Conservation (phyloP, 352 stramenopile genomes). For the Pythium diclinum region DNA sequence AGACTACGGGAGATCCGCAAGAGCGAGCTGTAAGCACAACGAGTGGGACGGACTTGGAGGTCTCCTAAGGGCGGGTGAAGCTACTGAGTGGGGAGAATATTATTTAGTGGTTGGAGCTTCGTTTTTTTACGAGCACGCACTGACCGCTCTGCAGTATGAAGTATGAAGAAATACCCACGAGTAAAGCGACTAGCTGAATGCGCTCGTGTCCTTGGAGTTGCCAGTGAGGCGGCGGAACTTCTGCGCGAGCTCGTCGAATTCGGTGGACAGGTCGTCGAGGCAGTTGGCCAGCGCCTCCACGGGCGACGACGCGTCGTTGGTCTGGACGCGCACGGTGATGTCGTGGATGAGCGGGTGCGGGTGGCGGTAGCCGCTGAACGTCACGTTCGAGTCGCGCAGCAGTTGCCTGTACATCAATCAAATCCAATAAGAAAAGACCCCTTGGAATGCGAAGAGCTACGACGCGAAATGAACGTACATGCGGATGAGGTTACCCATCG, state of each 20-base stretch:
- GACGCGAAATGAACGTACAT: conserved; percentile 68
- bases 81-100: too few species aligned
- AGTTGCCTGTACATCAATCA: conserved; percentile 63
- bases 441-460: not conserved
- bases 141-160: too few species aligned
- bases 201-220: conserved; percentile 82
- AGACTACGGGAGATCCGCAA: too few species aligned
- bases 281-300: conserved; percentile 80
- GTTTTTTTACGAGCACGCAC: too few species aligned
- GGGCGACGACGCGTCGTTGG: conserved; percentile 78
- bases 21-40: too few species aligned
- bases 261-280: conserved; percentile 81
- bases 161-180: too few species aligned
- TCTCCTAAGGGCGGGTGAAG: too few species aligned
- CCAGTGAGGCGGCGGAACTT: conserved; percentile 79
- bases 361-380: conserved; percentile 95
- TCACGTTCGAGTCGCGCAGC: conserved; percentile 83
- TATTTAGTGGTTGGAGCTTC: too few species aligned
- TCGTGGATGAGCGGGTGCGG: conserved; percentile 96
- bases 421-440: not conserved
- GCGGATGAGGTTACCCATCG: conserved; percentile 96
- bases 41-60: too few species aligned
- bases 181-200: conserved; percentile 55
- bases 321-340: conserved; percentile 94
- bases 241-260: conserved; percentile 85